Base-by-base conservation (phyloP, 2,329 filamentous ascomycete genomes). In the Cladobotryum protrusum region DNA sequence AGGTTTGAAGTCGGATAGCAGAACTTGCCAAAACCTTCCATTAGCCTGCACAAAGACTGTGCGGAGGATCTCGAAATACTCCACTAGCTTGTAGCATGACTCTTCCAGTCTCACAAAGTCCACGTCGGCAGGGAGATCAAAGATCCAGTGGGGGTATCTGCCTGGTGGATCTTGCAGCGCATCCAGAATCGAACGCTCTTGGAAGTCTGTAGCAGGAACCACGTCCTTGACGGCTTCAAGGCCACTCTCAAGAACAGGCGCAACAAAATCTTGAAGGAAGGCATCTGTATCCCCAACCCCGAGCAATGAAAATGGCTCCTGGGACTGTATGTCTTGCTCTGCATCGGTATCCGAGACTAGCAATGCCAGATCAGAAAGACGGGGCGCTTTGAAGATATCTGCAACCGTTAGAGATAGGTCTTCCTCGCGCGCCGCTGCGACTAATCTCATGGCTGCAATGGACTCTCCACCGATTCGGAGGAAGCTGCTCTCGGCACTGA, bases 61-160 rank as follows among this genome's bases (percentile, higher is more conserved):
- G 40, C 36, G 47, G 14, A 49, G 40, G 12, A 49, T 44, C 14
- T 49, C 47, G 47, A 49, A 49, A 32, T 49, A 33, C 11, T 24
- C 35, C 32, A 49, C 33, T 12, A 49, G 40, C 6, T 43, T 24
- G 9, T 34, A 37, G 20, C 39, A 43, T 13, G 47, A 32, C 14
- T 19, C 17, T 35, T 49, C 14, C 15, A 49, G 41, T 18, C 35
- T 43, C 15, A 4, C 9, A n/a, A 49, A 49, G 17, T 49, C 47
- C 18, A 49, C 41, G 37, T 49, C 41, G 5, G 18, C 41, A 33
- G 47, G 47, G 1, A 49, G 19, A 17, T 49, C 41, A n/a, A 49
- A 49, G 42, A 49, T 49, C 47, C 47, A 49, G 15, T 49, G 47
- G 18, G 47, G 47, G 13, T 37, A 49, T 45, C 47, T 49, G 24